Conservation (phyloP, 73 alveolate genomes). For the Durusdinium trenchii region DNA sequence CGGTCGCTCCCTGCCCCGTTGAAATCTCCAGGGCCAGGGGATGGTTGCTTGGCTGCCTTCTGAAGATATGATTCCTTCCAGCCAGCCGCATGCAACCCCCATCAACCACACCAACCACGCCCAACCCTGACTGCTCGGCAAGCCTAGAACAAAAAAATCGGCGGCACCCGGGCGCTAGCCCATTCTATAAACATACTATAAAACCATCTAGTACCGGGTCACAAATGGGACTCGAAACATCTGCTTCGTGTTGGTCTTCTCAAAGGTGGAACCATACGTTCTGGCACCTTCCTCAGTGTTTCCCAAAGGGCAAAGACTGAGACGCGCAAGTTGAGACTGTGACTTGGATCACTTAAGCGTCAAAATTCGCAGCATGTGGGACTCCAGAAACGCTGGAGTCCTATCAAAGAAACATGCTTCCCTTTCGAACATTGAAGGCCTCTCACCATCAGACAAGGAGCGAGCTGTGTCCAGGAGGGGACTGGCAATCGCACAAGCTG, state of each 20-base stretch:
- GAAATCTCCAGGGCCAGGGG: too few relatives aligned
- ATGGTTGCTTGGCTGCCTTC: too few relatives aligned
- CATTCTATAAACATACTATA: too few relatives aligned
- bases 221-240: conserved; percentile 89
- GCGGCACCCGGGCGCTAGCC: too few relatives aligned
- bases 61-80: too few relatives aligned
- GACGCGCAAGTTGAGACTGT: neutral
- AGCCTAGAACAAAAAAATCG: too few relatives aligned
- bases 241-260: conserved; percentile 77
- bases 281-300: conserved; percentile 70
- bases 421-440: neutral
- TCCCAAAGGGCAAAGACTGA: neutral
- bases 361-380: neutral
- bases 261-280: conserved; percentile 86
- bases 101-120: too few relatives aligned
- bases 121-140: too few relatives aligned
- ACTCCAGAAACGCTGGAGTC: neutral
- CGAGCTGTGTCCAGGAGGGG: conserved; percentile 94
- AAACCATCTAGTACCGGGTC: neutral
- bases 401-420: neutral
- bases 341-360: neutral
- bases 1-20: too few relatives aligned
- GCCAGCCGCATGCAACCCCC: too few relatives aligned
- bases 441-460: neutral
- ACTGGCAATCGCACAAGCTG: conserved; percentile 95